Evolutionary conservation across 2,329 filamentous ascomycete species (phyloP), one percentile per base, ranked within the genome.

Genomic region (Xylaria sp.): DNA sequence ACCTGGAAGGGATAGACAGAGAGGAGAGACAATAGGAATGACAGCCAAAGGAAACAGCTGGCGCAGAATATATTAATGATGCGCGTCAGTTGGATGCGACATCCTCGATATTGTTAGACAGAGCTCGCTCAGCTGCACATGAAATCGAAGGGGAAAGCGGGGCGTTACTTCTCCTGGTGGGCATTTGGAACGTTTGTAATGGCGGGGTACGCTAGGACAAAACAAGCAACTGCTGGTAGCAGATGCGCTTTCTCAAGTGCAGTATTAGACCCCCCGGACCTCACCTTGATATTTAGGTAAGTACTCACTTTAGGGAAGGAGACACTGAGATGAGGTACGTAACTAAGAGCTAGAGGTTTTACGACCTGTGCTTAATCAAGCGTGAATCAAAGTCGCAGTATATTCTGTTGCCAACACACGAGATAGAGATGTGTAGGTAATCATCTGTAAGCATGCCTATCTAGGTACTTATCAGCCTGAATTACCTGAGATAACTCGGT

Each of bases 211-310:
- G 13, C 37, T 31, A 46, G 44, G n/a, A 37, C 28, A 1, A 55
- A 46, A 25, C 34, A 9, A 15, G 13, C 54, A 55, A 48, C 56
- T 65, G 63, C 63, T 55, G 10, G 25, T 48, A 66, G 51, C 41
- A 44, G 56, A 28, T 34, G 18, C 31, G 28, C 13, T 34, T 44
- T 44, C 12, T 44, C 13, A 18, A 44, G 13, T 44, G 15, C 41
- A 34, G 9, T 9, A 8, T 34, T 6, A 34, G 31, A 34, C 31
- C 31, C 31, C 31, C 31, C n/a, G 31, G 31, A 7, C 31, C 31
- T 9, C 31, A 34, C 2, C 31, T 34, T 1, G 31, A 34, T 37
- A 37, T 10, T 37, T 37, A 20, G 7, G 51, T 52, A 25, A 12
- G 23, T 51, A 25, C 23, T 28, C 4, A 28, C 3, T 28, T 28